Percentiles rank a stretch among this genome's conserved stretches.
phyloP scores from a whole-genome alignment of 257 asterid species.

The Gynochthodes officinalis region DNA sequence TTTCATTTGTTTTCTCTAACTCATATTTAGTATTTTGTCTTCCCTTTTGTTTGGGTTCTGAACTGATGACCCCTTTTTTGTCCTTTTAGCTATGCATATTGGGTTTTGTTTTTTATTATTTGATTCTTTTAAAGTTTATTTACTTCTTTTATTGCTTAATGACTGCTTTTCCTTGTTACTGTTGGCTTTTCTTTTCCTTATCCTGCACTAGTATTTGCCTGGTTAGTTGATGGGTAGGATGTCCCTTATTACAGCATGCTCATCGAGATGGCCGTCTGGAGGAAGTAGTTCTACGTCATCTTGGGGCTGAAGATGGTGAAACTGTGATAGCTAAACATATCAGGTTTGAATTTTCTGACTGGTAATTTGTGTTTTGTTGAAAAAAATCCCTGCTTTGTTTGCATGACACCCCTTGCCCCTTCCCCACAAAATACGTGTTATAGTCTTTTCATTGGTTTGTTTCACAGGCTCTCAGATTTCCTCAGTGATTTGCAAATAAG shows the following conservation, averaged over 20 bases:
- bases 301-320: constrained; percentile 65
- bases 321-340: constrained; percentile 61
- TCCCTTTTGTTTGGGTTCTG: not conserved
- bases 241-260: constrained; percentile 58
- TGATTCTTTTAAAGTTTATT: not conserved
- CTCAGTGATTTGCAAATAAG: constrained; percentile 61
- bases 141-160: not conserved
- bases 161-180: not conserved
- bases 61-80: not conserved
- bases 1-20: not conserved
- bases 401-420: not conserved
- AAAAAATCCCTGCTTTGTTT: not conserved
- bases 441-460: constrained; percentile 12
- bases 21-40: not conserved
- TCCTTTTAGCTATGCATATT: not conserved
- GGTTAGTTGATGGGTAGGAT: constrained; percentile 18
- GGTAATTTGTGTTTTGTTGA: constrained; percentile 1
- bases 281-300: constrained; percentile 66
- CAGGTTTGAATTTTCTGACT: constrained; percentile 38
- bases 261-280: constrained; percentile 75
- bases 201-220: constrained; percentile 9
- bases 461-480: constrained; percentile 69
- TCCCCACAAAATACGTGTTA: not conserved
- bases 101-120: too few relatives aligned
- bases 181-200: constrained; percentile 6